Conservation (phyloP, 1,284 basidiomycete genomes). For the Papiliotrema laurentii region DNA sequence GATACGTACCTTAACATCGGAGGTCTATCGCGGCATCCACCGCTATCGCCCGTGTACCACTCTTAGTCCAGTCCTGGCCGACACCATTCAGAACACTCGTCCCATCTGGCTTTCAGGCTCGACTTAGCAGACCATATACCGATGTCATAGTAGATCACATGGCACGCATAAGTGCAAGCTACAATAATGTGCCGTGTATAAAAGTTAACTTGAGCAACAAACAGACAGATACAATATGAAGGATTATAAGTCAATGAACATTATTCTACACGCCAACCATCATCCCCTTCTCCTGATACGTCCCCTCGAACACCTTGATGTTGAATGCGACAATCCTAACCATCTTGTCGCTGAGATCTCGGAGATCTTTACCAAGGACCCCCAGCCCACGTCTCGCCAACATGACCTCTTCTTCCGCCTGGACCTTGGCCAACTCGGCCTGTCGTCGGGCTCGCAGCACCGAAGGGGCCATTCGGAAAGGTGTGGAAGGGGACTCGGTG, state of each 20-base stretch:
- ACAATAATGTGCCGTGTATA: not conserved
- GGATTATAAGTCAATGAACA: too few relatives aligned
- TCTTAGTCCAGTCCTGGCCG: too few relatives aligned
- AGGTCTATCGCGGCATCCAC: too few relatives aligned
- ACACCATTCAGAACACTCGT: too few relatives aligned
- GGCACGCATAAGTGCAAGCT: too few relatives aligned
- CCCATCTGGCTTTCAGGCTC: too few relatives aligned
- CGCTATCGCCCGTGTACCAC: too few relatives aligned
- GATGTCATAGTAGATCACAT: too few relatives aligned
- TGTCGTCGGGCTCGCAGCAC: not conserved
- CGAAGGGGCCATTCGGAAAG: too few relatives aligned
- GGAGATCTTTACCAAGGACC: constrained; percentile 15
- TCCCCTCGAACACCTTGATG: constrained; percentile 20
- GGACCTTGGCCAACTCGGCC: not conserved
- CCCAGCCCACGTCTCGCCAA: constrained; percentile 14
- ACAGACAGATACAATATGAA: not conserved
- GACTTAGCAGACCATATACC: too few relatives aligned
- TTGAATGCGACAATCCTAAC: constrained; percentile 26
- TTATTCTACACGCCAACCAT: constrained; percentile 12
- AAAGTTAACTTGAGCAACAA: not conserved
- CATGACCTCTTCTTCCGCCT: constrained; percentile 7
- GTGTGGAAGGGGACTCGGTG: not conserved
- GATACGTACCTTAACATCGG: too few relatives aligned
- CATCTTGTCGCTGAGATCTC: constrained; percentile 20
- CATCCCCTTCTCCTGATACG: constrained; percentile 27